Base-by-base conservation (phyloP, 306 rosid species). In the Alnus glutinosa region DNA sequence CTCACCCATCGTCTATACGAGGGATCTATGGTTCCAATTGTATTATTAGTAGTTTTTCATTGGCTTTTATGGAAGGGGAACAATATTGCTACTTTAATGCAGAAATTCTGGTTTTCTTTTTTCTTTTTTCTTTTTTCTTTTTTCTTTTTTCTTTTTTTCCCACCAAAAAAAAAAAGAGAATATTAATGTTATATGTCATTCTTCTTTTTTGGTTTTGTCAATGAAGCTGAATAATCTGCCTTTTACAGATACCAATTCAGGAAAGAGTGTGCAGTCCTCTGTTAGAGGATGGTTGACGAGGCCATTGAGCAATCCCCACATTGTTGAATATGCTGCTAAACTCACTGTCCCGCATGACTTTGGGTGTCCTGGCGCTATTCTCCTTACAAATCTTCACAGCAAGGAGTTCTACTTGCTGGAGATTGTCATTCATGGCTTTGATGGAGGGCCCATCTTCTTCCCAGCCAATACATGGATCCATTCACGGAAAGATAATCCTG, bases 401-500 rank as follows among this genome's bases (percentile, higher is more conserved):
- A 93, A 89, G 78, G 99, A 95, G 86, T 95, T 93, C 80, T 90
- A 83, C 87, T 83, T 95, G 58, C 15, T 90, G 82, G 87, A 91
- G 73, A 86, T 91, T 75, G 81, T 88, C 79, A 66, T 92, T 78
- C 95, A 91, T 76, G 98, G 98, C 50, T 90, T 95, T 81, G 81
- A 75, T 9, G 85, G 55, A 39, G 96, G 92, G 32, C 97, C 98
- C 37, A 19, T 92, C 67, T 95, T 92, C 92, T 95, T 95, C 83
- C 96, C 89, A 3, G 98, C 98, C 11, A 90, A 89, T 77, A 89
- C 97, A 0, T 95, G 98, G 98, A 91, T 92, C 80, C 98, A 95
- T 85, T 91, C 98, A 0, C 77, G 80, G 4, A 92, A 84, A 8
- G 87, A 89, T 73, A 89, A 92, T 84, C 87, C 90, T 42, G 89